A percentile compares a stretch with the other conserved stretches of the same genome.
Conservation (phyloP, 495 filamentous ascomycete genomes). For the Margaritispora aquatica region DNA sequence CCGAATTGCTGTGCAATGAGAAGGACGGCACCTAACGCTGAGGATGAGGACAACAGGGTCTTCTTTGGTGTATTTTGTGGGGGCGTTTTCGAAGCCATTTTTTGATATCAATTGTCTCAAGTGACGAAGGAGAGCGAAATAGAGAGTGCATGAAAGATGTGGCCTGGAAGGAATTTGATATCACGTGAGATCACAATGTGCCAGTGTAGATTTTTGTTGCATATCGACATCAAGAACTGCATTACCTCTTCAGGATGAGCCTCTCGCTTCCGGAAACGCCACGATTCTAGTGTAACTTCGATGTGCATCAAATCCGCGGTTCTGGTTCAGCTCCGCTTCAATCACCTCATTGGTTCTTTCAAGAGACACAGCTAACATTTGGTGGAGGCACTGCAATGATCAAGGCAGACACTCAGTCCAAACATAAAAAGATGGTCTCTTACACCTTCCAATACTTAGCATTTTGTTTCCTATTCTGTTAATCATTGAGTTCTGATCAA, state of each 20-base stretch:
- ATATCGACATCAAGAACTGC: too few species aligned
- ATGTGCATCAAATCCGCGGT: not conserved
- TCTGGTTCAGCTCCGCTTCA: not conserved
- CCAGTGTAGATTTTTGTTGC: too few species aligned
- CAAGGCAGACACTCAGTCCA: not conserved
- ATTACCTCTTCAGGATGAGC: too few species aligned
- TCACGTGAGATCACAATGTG: too few species aligned
- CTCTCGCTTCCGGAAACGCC: too few species aligned
- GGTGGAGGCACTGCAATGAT: not conserved
- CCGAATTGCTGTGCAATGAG: constrained; percentile 80
- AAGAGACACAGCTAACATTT: not conserved
- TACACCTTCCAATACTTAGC: not conserved
- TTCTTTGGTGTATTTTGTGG: not conserved
- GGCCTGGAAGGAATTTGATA: too few species aligned
- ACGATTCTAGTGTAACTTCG: too few species aligned
- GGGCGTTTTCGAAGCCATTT: not conserved
- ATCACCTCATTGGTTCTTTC: not conserved
- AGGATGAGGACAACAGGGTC: constrained; percentile 26
- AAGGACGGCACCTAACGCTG: constrained; percentile 68
- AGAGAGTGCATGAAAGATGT: too few species aligned
- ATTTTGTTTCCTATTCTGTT: not conserved
- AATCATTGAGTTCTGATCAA: not conserved
- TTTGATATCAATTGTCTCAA: not conserved
- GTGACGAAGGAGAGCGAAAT: too few species aligned
- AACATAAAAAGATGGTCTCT: not conserved